Evolutionary conservation across 805 yeast genomes (phyloP).

Genomic region (Yarrowia sp.): DNA sequence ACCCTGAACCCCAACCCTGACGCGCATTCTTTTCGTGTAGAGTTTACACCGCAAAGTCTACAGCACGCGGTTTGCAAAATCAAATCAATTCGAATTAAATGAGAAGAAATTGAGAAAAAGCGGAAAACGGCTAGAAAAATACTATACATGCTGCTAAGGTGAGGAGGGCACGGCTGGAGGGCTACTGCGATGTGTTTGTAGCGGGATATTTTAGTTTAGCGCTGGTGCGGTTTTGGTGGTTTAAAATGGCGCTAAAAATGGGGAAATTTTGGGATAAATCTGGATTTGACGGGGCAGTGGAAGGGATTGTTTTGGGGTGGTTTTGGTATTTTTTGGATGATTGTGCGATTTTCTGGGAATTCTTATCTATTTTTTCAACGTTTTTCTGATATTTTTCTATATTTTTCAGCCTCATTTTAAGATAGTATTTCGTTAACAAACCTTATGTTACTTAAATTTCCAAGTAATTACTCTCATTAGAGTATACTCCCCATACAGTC

Average conservation of each 20-base stretch:
- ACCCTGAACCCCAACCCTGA: background rate
- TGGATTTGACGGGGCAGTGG: too few relatives aligned
- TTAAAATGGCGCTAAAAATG: background rate
- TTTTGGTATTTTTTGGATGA: too few relatives aligned
- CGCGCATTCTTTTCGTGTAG: conserved; percentile 18
- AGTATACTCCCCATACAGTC: too few relatives aligned
- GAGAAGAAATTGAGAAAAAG: background rate
- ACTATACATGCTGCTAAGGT: background rate
- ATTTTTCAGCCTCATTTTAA: too few relatives aligned
- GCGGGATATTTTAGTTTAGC: background rate
- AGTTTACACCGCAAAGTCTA: conserved; percentile 1
- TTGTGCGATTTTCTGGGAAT: too few relatives aligned
- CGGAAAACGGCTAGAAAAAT: background rate
- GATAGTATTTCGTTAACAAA: too few relatives aligned
- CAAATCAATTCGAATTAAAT: background rate
- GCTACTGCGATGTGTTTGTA: background rate
- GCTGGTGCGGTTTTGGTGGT: background rate
- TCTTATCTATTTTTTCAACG: too few relatives aligned
- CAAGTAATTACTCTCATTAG: too few relatives aligned
- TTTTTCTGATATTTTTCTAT: too few relatives aligned
- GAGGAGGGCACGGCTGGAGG: background rate
- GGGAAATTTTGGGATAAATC: background rate
- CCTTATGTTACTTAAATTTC: too few relatives aligned
- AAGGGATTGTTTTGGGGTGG: background rate
- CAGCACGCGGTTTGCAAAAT: background rate